phyloP scores from a whole-genome alignment of 2,329 filamentous ascomycete genomes.

The Apiospora koreana region DNA sequence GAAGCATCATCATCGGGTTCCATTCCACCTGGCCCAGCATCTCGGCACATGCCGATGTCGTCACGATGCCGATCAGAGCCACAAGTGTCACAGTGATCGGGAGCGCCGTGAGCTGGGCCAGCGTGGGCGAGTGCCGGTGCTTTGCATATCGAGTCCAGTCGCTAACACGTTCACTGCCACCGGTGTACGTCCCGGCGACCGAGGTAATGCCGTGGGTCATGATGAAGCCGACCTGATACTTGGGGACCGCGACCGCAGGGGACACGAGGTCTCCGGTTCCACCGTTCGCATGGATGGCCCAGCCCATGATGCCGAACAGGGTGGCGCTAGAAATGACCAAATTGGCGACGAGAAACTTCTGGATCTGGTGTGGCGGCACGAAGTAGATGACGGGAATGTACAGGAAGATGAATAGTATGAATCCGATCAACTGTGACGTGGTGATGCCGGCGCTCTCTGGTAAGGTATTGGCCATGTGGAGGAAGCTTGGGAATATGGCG shows the following conservation, averaged over 20 bases:
- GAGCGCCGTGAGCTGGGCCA: slow-evolving; percentile 18
- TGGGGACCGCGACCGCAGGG: slow-evolving; percentile 13
- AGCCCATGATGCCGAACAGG: slow-evolving; percentile 18
- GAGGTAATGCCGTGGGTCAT: slow-evolving; percentile 19
- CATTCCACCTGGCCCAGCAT: slow-evolving; percentile 16
- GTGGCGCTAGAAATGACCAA: slow-evolving; percentile 16
- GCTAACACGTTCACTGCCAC: slow-evolving; percentile 15
- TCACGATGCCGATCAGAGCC: slow-evolving; percentile 19
- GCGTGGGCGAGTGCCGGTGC: slow-evolving; percentile 16
- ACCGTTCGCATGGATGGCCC: slow-evolving; percentile 17
- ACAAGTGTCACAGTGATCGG: slow-evolving; percentile 17
- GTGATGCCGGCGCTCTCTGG: slow-evolving; percentile 28
- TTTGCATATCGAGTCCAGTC: slow-evolving; percentile 19
- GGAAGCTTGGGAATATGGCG: slow-evolving; percentile 17
- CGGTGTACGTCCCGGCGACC: slow-evolving; percentile 17
- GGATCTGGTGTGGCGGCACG: slow-evolving; percentile 16
- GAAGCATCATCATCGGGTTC: slow-evolving; percentile 20
- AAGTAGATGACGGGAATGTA: slow-evolving; percentile 20
- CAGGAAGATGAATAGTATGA: slow-evolving; percentile 17
- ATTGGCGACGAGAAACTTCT: slow-evolving; percentile 16
- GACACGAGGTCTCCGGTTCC: slow-evolving; percentile 16
- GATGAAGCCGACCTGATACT: slow-evolving; percentile 15
- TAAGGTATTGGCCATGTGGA: slow-evolving; percentile 18
- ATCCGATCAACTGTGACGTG: slow-evolving; percentile 30
- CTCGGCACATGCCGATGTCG: slow-evolving; percentile 17